A percentile compares a stretch with the other conserved stretches of the same genome.
Evolutionary conservation across 2,329 filamentous ascomycete species (phyloP).

Genomic region (Stenocarpella maydis): DNA sequence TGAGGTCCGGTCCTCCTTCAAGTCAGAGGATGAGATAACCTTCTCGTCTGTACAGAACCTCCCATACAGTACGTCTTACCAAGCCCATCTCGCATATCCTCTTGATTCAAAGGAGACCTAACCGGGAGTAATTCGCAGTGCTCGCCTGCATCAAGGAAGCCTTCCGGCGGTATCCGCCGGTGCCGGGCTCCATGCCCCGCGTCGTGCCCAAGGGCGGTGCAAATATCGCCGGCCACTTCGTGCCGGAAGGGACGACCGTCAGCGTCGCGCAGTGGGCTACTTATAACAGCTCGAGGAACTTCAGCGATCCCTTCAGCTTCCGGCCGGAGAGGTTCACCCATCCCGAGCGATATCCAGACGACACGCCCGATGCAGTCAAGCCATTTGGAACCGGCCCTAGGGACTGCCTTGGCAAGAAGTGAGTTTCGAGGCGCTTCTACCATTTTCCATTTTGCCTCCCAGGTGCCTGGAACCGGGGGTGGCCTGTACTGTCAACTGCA

Average conservation of each 20-base stretch:
- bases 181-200: constrained; percentile 41
- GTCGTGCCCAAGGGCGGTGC: constrained; percentile 45
- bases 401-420: constrained; percentile 61
- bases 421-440: constrained; percentile 38
- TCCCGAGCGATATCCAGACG: constrained; percentile 48
- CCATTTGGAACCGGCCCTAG: constrained; percentile 58
- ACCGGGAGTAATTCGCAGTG: constrained; percentile 34
- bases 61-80: constrained; percentile 48
- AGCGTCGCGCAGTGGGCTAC: constrained; percentile 54
- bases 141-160: constrained; percentile 47
- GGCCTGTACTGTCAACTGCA: neutral
- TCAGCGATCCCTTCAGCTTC: constrained; percentile 54
- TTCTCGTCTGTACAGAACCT: constrained; percentile 44
- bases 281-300: constrained; percentile 53
- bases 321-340: constrained; percentile 58
- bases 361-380: constrained; percentile 53
- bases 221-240: constrained; percentile 42
- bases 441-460: too few species aligned
- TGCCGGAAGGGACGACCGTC: constrained; percentile 49
- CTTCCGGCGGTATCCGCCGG: constrained; percentile 47
- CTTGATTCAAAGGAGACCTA: neutral
- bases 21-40: constrained; percentile 47
- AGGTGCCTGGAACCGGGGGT: neutral
- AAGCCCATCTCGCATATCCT: neutral
- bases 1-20: constrained; percentile 50